Evolutionary conservation across 1,139 yeast species (phyloP).

Genomic region (Debaryomyces psychrophilus): DNA sequence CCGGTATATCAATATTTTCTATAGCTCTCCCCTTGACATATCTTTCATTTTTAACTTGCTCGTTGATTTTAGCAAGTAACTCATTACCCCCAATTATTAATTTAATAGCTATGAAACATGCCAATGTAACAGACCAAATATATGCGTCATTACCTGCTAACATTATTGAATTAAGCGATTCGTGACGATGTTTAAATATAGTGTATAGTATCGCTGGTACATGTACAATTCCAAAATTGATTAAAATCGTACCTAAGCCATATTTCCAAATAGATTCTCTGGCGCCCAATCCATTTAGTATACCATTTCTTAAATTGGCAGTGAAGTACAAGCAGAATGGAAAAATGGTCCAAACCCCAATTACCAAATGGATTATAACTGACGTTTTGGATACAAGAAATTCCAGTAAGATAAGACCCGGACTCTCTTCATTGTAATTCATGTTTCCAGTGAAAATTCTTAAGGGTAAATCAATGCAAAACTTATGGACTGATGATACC

Average conservation of each 20-base stretch:
- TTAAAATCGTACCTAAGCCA: slow-evolving; percentile 18
- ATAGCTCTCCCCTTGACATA: slow-evolving; percentile 66
- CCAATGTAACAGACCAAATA: slow-evolving; percentile 18
- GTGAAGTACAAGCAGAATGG: slow-evolving; percentile 16
- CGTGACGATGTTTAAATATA: slow-evolving; percentile 10
- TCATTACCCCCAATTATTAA: slow-evolving; percentile 14
- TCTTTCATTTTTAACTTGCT: slow-evolving; percentile 59
- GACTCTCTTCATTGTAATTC: slow-evolving; percentile 8
- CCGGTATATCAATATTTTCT: slow-evolving; percentile 49
- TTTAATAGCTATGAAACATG: slow-evolving; percentile 19
- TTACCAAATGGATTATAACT: slow-evolving; percentile 24
- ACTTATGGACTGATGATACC: slow-evolving; percentile 27
- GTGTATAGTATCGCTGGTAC: slow-evolving; percentile 18
- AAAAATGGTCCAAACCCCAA: slow-evolving; percentile 28
- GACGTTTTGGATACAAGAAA: slow-evolving; percentile 19
- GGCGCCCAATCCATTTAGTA: slow-evolving; percentile 7
- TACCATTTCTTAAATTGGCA: slow-evolving; percentile 9
- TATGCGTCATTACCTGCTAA: slow-evolving; percentile 10
- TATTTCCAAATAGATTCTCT: slow-evolving; percentile 11
- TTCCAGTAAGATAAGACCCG: slow-evolving; percentile 11
- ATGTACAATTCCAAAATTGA: slow-evolving; percentile 19
- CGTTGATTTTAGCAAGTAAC: slow-evolving; percentile 31
- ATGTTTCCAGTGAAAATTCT: slow-evolving; percentile 12
- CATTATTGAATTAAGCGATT: slow-evolving; percentile 5
- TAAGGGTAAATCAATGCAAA: slow-evolving; percentile 31